Conservation (phyloP, 208 protist species). For the Trichomonas gallinae region DNA sequence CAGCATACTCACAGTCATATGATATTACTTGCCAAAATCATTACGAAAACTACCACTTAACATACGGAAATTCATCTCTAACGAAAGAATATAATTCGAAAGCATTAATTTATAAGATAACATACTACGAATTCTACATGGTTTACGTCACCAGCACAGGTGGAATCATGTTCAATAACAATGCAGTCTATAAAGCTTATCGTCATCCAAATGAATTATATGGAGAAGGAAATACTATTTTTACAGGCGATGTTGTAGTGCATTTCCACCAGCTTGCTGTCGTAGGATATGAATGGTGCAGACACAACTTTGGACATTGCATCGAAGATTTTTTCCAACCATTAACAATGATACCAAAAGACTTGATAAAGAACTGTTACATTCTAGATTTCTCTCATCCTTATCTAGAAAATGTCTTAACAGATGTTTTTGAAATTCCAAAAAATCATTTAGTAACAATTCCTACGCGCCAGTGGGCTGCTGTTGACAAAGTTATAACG, state of each 20-base stretch:
- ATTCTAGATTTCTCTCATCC: neutral
- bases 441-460: neutral
- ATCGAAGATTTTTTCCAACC: neutral
- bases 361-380: neutral
- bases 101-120: too few species aligned
- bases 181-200: neutral
- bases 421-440: neutral
- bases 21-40: too few species aligned
- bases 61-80: too few species aligned
- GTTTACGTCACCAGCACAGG: neutral
- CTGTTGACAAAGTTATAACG: neutral
- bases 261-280: neutral
- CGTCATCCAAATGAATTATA: neutral
- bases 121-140: neutral
- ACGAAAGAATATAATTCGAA: too few species aligned
- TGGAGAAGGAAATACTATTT: neutral
- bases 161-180: neutral
- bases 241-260: neutral
- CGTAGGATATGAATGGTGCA: neutral
- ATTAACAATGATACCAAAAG: neutral
- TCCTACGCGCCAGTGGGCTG: neutral
- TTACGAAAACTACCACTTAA: too few species aligned
- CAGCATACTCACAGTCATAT: too few species aligned
- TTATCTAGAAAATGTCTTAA: neutral
- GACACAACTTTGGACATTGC: neutral